A percentile compares a stretch with the other conserved stretches of the same genome.
phyloP scores from a whole-genome alignment of 257 asterid species.

The Datura wrightii region DNA sequence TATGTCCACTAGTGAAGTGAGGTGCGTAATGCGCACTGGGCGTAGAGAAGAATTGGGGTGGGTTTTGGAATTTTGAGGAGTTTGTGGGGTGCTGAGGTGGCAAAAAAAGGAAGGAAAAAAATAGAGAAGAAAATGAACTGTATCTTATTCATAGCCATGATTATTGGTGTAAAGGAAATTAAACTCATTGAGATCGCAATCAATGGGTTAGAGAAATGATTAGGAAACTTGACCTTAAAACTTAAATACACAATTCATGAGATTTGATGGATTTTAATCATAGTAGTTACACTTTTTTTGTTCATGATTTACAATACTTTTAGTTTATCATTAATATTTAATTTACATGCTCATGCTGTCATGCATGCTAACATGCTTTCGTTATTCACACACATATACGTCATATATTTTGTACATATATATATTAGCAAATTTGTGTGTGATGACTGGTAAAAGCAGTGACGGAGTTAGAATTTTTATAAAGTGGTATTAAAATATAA shows the following conservation, averaged over 20 bases:
- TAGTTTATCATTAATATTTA: not conserved
- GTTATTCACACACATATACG: not conserved
- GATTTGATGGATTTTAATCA: conserved; percentile 33
- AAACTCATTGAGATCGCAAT: conserved; percentile 42
- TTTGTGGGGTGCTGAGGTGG: conserved; percentile 1
- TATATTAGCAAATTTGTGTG: not conserved
- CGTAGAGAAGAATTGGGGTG: not conserved
- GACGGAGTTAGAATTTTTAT: no score
- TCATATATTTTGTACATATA: not conserved
- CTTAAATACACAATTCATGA: conserved; percentile 16
- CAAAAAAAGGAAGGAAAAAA: not conserved
- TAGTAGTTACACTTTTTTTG: not conserved
- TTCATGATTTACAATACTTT: conserved; percentile 13
- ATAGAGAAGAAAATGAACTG: conserved; percentile 31
- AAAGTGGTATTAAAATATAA: no score
- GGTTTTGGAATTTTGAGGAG: conserved; percentile 1
- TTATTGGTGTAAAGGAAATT: conserved; percentile 46
- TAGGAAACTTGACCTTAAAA: conserved; percentile 50
- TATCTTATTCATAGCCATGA: conserved; percentile 50
- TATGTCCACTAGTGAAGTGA: not conserved
- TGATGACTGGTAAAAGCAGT: not conserved
- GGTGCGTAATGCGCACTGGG: conserved; percentile 22
- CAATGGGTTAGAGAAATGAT: conserved; percentile 50
- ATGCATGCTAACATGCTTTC: conserved; percentile 6
- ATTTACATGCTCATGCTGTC: not conserved